Evolutionary conservation across 2,329 filamentous ascomycete species (phyloP).

Genomic region (Lasiodiplodia gonubiensis): DNA sequence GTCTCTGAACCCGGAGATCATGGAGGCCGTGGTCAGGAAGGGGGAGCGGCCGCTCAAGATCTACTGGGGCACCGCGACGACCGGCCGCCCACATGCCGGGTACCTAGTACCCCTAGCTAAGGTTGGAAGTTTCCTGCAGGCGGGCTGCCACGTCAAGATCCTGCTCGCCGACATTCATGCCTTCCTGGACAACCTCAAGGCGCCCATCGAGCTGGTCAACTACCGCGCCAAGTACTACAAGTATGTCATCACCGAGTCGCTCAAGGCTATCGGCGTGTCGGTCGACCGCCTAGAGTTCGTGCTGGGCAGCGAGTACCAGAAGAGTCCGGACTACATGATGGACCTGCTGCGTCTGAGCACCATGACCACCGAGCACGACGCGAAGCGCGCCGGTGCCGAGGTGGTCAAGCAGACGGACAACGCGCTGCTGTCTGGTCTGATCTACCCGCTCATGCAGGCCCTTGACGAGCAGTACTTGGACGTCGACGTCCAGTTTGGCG

Average conservation of each 20-base stretch:
- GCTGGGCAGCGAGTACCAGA: slow-evolving; percentile 83
- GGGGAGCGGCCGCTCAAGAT: slow-evolving; percentile 74
- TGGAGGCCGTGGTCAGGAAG: slow-evolving; percentile 72
- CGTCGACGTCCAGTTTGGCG: slow-evolving; percentile 85
- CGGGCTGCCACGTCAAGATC: slow-evolving; percentile 81
- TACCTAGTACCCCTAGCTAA: slow-evolving; percentile 91
- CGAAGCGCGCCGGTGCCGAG: slow-evolving; percentile 89
- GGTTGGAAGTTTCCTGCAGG: slow-evolving; percentile 83
- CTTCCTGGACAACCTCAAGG: slow-evolving; percentile 83
- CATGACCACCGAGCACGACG: slow-evolving; percentile 76
- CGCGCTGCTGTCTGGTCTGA: slow-evolving; percentile 72
- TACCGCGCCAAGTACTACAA: slow-evolving; percentile 84
- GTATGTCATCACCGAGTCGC: slow-evolving; percentile 73
- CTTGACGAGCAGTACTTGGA: slow-evolving; percentile 84
- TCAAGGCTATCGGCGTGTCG: slow-evolving; percentile 78
- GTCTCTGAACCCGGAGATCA: slow-evolving; percentile 82
- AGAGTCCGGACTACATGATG: slow-evolving; percentile 73
- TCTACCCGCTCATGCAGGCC: slow-evolving; percentile 88
- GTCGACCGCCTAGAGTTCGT: slow-evolving; percentile 83
- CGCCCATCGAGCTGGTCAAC: slow-evolving; percentile 85
- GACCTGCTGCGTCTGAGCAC: slow-evolving; percentile 80
- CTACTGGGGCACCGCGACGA: slow-evolving; percentile 90
- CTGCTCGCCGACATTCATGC: slow-evolving; percentile 71
- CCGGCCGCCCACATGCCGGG: slow-evolving; percentile 84
- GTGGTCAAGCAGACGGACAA: slow-evolving; percentile 91